These are phyloP conservation scores for Ustilago curta DNA, from an alignment of 1,284 basidiomycete species.

Conservation along the genomic window DNA sequence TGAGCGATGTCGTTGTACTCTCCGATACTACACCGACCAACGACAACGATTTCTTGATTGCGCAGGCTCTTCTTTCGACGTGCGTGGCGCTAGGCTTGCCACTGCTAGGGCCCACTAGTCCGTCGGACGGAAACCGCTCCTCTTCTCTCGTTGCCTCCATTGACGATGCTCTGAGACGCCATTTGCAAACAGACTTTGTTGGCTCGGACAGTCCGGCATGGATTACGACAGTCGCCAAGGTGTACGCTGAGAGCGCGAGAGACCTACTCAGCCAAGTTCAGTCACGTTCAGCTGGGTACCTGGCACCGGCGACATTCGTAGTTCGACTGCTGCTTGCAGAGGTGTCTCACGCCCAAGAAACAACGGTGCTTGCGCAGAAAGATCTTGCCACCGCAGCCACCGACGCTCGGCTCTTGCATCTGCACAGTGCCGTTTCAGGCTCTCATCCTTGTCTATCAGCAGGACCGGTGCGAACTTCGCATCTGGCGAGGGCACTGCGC, in stretches of 20 bases:
- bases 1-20: slow-evolving; percentile 19
- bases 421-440: slow-evolving; percentile 10
- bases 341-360: slow-evolving; percentile 6
- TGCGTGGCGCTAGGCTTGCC: slow-evolving; percentile 27
- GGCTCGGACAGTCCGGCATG: slow-evolving; percentile 7
- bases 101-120: background rate
- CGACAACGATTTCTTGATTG: slow-evolving; percentile 17
- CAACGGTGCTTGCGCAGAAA: slow-evolving; percentile 4
- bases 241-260: slow-evolving; percentile 26
- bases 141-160: slow-evolving; percentile 16
- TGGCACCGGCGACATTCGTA: slow-evolving; percentile 14
- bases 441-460: slow-evolving; percentile 17
- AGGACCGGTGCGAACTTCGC: slow-evolving; percentile 9
- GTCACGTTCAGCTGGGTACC: background rate
- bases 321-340: slow-evolving; percentile 25
- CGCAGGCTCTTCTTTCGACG: slow-evolving; percentile 17
- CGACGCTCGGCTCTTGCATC: slow-evolving; percentile 25
- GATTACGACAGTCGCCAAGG: slow-evolving; percentile 6
- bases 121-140: slow-evolving; percentile 5
- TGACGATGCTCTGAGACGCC: slow-evolving; percentile 7
- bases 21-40: background rate
- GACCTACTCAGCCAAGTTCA: slow-evolving; percentile 10
- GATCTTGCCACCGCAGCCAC: slow-evolving; percentile 15
- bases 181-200: background rate
- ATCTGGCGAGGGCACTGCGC: slow-evolving; percentile 24